Evolutionary conservation across 257 asterid genomes (phyloP), one percentile per base, ranked within the genome.

Genomic region (Perilla frutescens): DNA sequence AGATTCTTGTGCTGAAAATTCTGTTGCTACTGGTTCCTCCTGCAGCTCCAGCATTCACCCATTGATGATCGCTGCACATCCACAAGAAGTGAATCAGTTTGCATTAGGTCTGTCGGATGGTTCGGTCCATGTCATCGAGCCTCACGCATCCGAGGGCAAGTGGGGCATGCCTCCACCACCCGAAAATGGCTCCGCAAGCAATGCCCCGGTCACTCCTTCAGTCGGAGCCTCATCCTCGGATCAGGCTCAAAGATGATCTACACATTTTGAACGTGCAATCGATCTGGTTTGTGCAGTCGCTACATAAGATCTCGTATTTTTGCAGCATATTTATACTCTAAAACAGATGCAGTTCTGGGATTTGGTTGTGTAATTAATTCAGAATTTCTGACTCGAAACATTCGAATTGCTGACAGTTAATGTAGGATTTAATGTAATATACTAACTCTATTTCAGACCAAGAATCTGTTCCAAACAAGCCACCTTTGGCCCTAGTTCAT

Each of bases 91-190:
- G 50, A 93, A 88, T 60, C 98, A 93, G 75, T 93, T 93, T 69
- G 94, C 98, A 6, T 68, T 91, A 66, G 98, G 98, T 47, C 73
- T 93, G 45, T 88, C 98, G 1, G 98, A 93, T 56, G 98, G 98
- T 3, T 82, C 93, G 3, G 96, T 93, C 65, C 92, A 91, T 63
- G 96, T 91, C 4, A 73, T 93, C 15, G 98, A 93, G 78, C 98
- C 98, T 50, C 91, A 87, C 0, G 97, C 92, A 62, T 81, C 88
- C 1, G 97, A 93, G 75, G 90, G 89, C 74, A 93, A 81, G 80
- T 93, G 98, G 98, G 96, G 98, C 0, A 54, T 72, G 9, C 82
- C 94, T 1, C 97, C 96, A n/a, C 89, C 89, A 3, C 70, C 62
- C 7, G 98, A 91, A 75, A 89, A 87, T 36, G 96, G 97, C 45